Conservation (phyloP, 805 yeast species). For the Starmerella floris region DNA sequence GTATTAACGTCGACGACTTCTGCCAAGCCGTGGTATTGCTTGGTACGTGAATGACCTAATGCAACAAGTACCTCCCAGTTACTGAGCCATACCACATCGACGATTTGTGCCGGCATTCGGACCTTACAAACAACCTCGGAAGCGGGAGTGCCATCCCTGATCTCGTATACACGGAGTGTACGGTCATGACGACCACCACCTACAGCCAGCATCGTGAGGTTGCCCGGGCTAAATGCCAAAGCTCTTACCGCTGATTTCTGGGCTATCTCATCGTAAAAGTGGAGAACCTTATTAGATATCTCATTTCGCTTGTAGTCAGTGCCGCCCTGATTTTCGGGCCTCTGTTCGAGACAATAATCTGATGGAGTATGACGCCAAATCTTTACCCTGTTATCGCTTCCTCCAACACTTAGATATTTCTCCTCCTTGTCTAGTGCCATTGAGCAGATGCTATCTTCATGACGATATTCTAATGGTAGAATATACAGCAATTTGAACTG, state of each 20-base stretch:
- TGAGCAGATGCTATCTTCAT: neutral
- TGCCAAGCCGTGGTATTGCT: neutral
- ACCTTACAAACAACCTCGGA: neutral
- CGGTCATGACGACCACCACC: constrained; percentile 17
- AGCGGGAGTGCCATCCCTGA: neutral
- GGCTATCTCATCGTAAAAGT: neutral
- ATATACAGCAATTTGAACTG: neutral
- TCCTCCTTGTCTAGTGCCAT: neutral
- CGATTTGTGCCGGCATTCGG: constrained; percentile 14
- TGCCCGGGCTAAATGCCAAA: constrained; percentile 10
- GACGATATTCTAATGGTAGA: neutral
- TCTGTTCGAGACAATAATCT: neutral
- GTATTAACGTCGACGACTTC: neutral
- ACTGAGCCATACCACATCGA: constrained; percentile 14
- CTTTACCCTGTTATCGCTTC: neutral
- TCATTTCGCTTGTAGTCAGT: neutral
- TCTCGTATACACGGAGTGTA: constrained; percentile 5
- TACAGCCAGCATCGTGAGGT: constrained; percentile 3
- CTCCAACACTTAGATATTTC: neutral
- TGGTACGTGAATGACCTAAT: constrained; percentile 14
- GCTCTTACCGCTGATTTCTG: constrained; percentile 9
- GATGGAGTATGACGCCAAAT: neutral
- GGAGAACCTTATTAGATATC: neutral
- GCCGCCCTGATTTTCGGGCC: neutral
- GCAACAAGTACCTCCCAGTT: constrained; percentile 13